Percentiles rank a stretch among this genome's conserved stretches.
Conservation (phyloP, 768 basidiomycete genomes). For the Trametes elegans region DNA sequence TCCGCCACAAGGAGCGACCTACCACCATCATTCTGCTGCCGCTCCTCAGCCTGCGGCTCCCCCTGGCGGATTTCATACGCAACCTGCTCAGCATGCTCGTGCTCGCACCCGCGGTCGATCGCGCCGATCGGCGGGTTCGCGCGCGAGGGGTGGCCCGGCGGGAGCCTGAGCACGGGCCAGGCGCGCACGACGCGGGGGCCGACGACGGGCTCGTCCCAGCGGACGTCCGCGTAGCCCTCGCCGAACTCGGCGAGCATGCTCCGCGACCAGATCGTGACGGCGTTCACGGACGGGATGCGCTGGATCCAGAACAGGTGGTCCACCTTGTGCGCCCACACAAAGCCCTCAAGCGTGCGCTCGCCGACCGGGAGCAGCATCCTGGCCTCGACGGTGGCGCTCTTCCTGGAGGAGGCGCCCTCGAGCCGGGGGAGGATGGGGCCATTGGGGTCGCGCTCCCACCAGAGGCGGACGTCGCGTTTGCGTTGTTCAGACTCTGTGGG, state of each 20-base stretch:
- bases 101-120: conserved; percentile 7
- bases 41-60: not conserved
- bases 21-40: not conserved
- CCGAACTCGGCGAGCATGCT: conserved; percentile 33
- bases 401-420: no score
- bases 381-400: no score
- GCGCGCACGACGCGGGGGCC: conserved; percentile 19
- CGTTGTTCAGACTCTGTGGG: not conserved
- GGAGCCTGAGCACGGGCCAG: conserved; percentile 22
- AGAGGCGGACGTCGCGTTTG: conserved; percentile 13
- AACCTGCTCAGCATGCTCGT: conserved; percentile 7
- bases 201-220: conserved; percentile 16
- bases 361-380: conserved; percentile 8
- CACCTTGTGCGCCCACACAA: conserved; percentile 16
- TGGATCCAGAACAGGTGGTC: conserved; percentile 14
- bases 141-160: not conserved
- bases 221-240: conserved; percentile 26
- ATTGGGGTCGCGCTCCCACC: conserved; percentile 21
- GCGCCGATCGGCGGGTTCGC: not conserved
- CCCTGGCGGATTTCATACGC: not conserved
- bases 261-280: conserved; percentile 33
- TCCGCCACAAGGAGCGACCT: no score
- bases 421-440: conserved; percentile 14
- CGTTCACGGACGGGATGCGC: conserved; percentile 18
- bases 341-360: conserved; percentile 15